Evolutionary conservation across 306 rosid genomes (phyloP).

Genomic region (Vigna angularis): DNA sequence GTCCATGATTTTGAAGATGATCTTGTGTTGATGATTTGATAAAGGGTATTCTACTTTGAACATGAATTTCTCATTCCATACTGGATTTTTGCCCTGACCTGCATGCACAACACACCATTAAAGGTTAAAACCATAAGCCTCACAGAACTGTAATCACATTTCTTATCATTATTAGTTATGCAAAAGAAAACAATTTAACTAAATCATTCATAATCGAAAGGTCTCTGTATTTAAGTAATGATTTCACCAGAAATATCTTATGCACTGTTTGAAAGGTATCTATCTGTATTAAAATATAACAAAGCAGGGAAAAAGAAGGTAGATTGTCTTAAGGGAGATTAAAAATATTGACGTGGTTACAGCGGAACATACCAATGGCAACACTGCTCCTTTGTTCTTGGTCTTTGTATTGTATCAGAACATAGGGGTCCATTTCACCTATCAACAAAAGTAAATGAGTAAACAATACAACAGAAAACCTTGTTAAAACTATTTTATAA

Average conservation of each 20-base stretch:
- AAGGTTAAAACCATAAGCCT: neutral
- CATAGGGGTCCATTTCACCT: conserved; percentile 82
- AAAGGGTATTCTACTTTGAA: conserved; percentile 67
- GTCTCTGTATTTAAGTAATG: no score
- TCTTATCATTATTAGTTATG: no score
- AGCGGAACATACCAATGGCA: conserved; percentile 58
- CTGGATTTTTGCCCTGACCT: conserved; percentile 59
- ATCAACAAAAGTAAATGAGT: neutral
- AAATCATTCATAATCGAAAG: no score
- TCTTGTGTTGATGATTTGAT: conserved; percentile 51
- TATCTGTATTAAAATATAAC: no score
- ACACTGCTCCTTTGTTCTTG: conserved; percentile 77
- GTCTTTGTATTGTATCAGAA: conserved; percentile 70
- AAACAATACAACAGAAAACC: neutral
- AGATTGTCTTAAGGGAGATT: neutral
- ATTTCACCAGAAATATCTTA: no score
- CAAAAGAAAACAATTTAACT: no score
- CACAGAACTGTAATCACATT: neutral
- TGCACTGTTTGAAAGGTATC: no score
- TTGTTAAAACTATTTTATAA: no score
- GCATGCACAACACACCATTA: conserved; percentile 36
- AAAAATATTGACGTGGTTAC: neutral
- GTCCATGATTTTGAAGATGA: conserved; percentile 72
- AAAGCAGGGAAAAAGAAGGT: neutral
- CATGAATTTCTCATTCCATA: conserved; percentile 73